Evolutionary conservation across 2,329 filamentous ascomycete genomes (phyloP).

Genomic region (Fusarium secorum): DNA sequence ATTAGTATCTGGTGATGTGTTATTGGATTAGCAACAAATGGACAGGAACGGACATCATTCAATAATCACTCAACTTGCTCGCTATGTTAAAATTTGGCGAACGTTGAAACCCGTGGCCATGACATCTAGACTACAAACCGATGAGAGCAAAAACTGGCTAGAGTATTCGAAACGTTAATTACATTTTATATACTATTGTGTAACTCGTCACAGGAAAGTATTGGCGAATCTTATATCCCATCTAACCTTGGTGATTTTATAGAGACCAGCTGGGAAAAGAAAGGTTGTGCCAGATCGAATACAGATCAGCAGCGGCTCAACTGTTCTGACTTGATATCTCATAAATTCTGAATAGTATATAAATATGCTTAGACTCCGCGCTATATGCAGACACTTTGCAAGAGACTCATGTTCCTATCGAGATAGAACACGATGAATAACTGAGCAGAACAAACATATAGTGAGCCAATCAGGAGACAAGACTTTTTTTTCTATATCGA

Average conservation of each 20-base stretch:
- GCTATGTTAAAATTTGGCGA: background rate
- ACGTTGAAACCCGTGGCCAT: background rate
- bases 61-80: background rate
- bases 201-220: background rate
- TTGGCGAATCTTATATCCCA: background rate
- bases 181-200: background rate
- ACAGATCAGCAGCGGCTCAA: background rate
- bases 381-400: background rate
- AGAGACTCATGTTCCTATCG: background rate
- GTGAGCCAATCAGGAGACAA: conserved; percentile 9
- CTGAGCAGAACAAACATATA: background rate
- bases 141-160: background rate
- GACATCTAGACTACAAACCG: background rate
- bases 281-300: background rate
- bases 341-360: background rate
- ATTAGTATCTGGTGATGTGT: background rate
- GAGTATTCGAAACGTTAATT: background rate
- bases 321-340: background rate
- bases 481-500: background rate
- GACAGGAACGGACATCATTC: background rate
- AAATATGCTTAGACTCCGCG: background rate
- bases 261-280: background rate
- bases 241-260: background rate
- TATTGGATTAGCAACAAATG: background rate
- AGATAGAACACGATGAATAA: background rate